Conservation (phyloP, 768 basidiomycete genomes). For the Serpula lacrymans region DNA sequence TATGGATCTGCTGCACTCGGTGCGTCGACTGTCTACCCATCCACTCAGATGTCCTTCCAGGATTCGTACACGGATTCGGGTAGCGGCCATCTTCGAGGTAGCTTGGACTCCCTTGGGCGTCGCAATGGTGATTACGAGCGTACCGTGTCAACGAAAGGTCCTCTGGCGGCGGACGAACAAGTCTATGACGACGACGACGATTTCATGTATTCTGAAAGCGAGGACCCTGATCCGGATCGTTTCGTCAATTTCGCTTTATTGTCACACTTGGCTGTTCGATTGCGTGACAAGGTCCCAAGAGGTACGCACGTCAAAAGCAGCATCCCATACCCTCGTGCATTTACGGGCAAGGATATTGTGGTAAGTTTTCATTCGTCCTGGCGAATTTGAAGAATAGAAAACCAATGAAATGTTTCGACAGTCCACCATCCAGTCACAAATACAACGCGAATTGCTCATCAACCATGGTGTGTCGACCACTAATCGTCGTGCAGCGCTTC, state of each 20-base stretch:
- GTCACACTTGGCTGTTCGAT: conserved; percentile 83
- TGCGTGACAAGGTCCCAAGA: conserved; percentile 87
- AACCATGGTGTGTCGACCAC: conserved; percentile 70
- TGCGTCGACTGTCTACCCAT: conserved; percentile 17
- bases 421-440: conserved; percentile 86
- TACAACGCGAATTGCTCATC: conserved; percentile 78
- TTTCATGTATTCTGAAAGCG: conserved; percentile 38
- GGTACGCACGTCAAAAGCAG: conserved; percentile 89
- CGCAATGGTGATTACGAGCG: conserved; percentile 15
- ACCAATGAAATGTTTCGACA: conserved; percentile 26
- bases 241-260: conserved; percentile 89
- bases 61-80: conserved; percentile 12
- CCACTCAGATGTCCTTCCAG: conserved; percentile 14
- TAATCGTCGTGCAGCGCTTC: conserved; percentile 80
- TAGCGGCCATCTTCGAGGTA: conserved; percentile 17
- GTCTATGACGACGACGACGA: conserved; percentile 24
- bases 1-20: conserved; percentile 16
- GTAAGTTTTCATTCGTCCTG: conserved; percentile 42
- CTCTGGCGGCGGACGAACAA: conserved; percentile 19
- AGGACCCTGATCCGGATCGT: conserved; percentile 66
- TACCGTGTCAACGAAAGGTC: conserved; percentile 13
- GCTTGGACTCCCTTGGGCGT: conserved; percentile 24
- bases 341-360: conserved; percentile 94
- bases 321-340: conserved; percentile 84
- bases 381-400: conserved; percentile 6